Percentiles rank a stretch among this genome's conserved stretches.
Conservation (phyloP, 2,329 filamentous ascomycete genomes). For the Aulographum hederae region DNA sequence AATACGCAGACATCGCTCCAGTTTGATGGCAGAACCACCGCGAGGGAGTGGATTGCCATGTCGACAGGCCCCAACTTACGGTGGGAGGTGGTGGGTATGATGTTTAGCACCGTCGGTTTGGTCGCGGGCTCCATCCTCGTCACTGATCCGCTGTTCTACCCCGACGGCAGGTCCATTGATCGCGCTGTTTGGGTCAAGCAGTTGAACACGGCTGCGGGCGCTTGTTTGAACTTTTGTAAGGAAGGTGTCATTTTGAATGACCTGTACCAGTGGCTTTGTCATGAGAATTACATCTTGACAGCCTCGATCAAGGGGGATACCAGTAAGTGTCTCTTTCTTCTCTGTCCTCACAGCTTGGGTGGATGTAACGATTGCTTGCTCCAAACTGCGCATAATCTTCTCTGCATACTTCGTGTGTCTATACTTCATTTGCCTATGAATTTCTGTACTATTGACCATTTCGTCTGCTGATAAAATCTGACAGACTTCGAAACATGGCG, state of each 20-base stretch:
- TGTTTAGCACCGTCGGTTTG: conserved; percentile 19
- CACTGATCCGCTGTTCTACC: conserved; percentile 16
- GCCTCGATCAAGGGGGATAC: conserved; percentile 13
- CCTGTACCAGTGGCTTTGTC: conserved; percentile 15
- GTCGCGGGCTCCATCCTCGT: conserved; percentile 15
- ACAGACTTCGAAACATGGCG: conserved; percentile 11
- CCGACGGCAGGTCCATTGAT: conserved; percentile 12
- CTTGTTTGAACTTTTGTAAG: conserved; percentile 15
- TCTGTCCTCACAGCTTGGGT: neutral
- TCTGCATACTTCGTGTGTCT: too few relatives aligned
- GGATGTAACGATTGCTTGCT: too few relatives aligned
- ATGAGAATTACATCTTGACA: conserved; percentile 12
- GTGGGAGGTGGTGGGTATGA: conserved; percentile 25
- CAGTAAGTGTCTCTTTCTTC: conserved; percentile 8
- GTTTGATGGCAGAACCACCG: conserved; percentile 17
- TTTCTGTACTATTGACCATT: too few relatives aligned
- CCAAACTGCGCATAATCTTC: too few relatives aligned
- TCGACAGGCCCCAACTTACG: conserved; percentile 20
- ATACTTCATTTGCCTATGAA: too few relatives aligned
- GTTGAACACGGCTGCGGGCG: conserved; percentile 12
- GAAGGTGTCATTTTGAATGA: conserved; percentile 15
- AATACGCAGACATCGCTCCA: conserved; percentile 20
- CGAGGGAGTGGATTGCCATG: conserved; percentile 18
- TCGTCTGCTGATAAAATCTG: conserved; percentile 9
- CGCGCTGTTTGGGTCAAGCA: conserved; percentile 10